phyloP scores from a whole-genome alignment of 441 rosid genomes.

The Populus hybrid region DNA sequence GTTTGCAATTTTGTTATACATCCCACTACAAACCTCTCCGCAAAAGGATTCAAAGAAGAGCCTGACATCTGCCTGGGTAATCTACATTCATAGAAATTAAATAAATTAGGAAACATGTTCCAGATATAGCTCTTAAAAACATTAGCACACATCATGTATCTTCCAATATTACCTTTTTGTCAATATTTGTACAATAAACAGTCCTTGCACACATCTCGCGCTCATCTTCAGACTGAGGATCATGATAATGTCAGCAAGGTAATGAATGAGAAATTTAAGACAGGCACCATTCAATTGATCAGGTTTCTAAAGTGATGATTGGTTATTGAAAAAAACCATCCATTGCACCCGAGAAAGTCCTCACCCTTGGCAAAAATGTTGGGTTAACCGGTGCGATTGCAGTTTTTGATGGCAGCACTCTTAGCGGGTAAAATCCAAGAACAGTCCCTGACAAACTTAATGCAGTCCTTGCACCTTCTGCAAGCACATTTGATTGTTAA shows the following conservation, averaged over 20 bases:
- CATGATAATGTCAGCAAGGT: slow-evolving; percentile 19
- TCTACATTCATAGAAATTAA: slow-evolving; percentile 41
- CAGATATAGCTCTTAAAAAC: not conserved
- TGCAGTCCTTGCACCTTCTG: slow-evolving; percentile 90
- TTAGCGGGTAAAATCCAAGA: slow-evolving; percentile 86
- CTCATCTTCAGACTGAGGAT: slow-evolving; percentile 80
- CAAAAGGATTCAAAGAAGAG: slow-evolving; percentile 78
- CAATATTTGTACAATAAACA: slow-evolving; percentile 91
- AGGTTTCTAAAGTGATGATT: not conserved
- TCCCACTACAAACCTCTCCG: slow-evolving; percentile 66
- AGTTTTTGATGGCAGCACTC: slow-evolving; percentile 92
- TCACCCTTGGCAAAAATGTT: slow-evolving; percentile 74
- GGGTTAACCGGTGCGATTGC: slow-evolving; percentile 99
- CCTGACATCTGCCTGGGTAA: slow-evolving; percentile 78
- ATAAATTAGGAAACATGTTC: slow-evolving; percentile 12
- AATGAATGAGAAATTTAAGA: not conserved
- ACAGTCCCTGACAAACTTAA: slow-evolving; percentile 78
- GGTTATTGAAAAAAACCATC: not conserved
- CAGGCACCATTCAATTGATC: not conserved
- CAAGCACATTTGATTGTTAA: slow-evolving; percentile 28
- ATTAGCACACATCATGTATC: not conserved
- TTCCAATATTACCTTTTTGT: slow-evolving; percentile 60
- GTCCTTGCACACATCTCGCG: slow-evolving; percentile 98
- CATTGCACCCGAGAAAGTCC: not conserved
- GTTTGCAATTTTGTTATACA: not conserved